phyloP scores from a whole-genome alignment of 805 yeast species.

The Crinitomyces ghanaensis region DNA sequence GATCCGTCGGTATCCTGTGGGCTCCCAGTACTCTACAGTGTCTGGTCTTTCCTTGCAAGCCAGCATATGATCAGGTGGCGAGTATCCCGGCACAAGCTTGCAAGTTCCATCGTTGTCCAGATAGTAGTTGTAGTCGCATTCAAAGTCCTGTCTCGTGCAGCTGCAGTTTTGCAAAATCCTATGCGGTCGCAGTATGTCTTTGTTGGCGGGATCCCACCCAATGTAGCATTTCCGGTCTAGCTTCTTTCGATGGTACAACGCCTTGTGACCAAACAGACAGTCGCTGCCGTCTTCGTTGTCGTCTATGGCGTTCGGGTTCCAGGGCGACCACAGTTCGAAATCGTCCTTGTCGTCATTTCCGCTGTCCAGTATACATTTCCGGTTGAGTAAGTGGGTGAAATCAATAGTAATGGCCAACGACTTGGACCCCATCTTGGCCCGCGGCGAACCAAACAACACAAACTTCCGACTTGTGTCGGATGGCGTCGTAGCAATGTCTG shows the following conservation, averaged over 20 bases:
- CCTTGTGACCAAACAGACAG: constrained; percentile 68
- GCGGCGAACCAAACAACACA: constrained; percentile 44
- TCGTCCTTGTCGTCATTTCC: constrained; percentile 39
- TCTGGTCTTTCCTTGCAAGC: constrained; percentile 44
- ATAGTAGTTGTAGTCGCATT: constrained; percentile 82
- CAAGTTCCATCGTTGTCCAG: constrained; percentile 74
- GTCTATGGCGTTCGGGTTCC: constrained; percentile 42
- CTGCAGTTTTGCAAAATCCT: constrained; percentile 55
- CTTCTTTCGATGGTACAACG: constrained; percentile 46
- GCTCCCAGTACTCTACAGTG: constrained; percentile 62
- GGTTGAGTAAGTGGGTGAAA: constrained; percentile 38
- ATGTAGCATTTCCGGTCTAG: constrained; percentile 54
- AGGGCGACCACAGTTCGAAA: constrained; percentile 54
- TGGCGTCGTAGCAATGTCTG: constrained; percentile 78
- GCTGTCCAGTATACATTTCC: constrained; percentile 45
- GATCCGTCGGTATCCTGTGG: constrained; percentile 85
- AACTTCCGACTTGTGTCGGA: constrained; percentile 80
- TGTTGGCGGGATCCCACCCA: constrained; percentile 24
- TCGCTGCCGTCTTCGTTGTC: constrained; percentile 19
- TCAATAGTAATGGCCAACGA: constrained; percentile 45
- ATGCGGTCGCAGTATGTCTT: constrained; percentile 47
- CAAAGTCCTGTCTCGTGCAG: constrained; percentile 80
- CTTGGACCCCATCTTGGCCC: constrained; percentile 33
- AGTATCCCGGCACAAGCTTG: constrained; percentile 61
- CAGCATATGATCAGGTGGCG: constrained; percentile 52